Evolutionary conservation across 371 early-diverging fungal species (phyloP).

Genomic region (Haplosporangium sp.): DNA sequence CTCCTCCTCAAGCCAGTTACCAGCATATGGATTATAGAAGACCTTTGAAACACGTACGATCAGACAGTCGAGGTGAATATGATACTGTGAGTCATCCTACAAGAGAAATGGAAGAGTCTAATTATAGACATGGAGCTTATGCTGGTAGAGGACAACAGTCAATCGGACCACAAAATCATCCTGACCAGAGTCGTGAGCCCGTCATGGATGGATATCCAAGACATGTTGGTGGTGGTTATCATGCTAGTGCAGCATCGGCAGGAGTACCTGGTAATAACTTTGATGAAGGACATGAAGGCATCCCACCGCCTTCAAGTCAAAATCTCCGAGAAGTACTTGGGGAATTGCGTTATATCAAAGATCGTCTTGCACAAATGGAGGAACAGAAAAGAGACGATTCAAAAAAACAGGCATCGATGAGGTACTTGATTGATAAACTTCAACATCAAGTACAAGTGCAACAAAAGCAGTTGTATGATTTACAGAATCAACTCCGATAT

Average conservation of each 20-base stretch:
- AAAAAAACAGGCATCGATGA: slow-evolving; percentile 28
- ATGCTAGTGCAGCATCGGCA: not conserved
- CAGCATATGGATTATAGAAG: slow-evolving; percentile 21
- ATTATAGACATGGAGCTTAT: slow-evolving; percentile 5
- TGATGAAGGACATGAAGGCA: not conserved
- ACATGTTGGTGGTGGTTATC: not conserved
- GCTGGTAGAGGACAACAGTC: slow-evolving; percentile 7
- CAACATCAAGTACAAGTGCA: slow-evolving; percentile 46
- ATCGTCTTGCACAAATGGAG: slow-evolving; percentile 29
- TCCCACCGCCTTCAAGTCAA: slow-evolving; percentile 21
- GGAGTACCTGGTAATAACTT: too few relatives aligned
- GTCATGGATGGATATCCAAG: not conserved
- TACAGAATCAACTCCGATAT: slow-evolving; percentile 40
- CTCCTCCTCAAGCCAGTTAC: not conserved
- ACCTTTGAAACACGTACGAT: slow-evolving; percentile 44
- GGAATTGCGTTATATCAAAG: slow-evolving; percentile 36
- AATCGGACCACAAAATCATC: slow-evolving; percentile 15
- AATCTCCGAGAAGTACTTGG: slow-evolving; percentile 35
- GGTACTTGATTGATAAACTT: slow-evolving; percentile 32
- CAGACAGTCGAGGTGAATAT: slow-evolving; percentile 24
- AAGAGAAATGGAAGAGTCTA: slow-evolving; percentile 5
- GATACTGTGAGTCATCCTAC: slow-evolving; percentile 2
- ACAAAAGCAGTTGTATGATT: slow-evolving; percentile 35
- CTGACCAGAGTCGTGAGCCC: not conserved
- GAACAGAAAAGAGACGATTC: slow-evolving; percentile 22